phyloP scores from a whole-genome alignment of 345 rosid species.

The Salix caprea region DNA sequence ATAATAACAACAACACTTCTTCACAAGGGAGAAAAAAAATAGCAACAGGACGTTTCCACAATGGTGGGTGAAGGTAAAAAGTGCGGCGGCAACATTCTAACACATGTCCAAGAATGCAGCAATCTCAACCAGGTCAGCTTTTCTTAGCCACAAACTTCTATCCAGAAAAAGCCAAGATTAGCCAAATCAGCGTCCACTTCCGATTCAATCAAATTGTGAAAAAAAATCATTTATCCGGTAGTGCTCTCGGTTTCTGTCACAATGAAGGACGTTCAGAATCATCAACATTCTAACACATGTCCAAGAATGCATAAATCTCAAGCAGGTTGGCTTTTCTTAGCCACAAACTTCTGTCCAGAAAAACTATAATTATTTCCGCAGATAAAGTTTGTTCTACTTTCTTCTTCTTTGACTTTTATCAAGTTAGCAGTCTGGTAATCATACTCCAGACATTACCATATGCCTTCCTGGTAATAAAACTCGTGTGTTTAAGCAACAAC shows the following conservation, averaged over 20 bases:
- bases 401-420: no score
- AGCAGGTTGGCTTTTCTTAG: no score
- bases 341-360: no score
- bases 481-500: background rate
- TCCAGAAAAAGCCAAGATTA: background rate
- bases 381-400: no score
- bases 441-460: background rate
- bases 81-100: background rate
- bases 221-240: no score
- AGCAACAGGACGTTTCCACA: background rate
- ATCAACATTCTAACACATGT: no score
- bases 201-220: no score
- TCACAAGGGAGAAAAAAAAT: background rate
- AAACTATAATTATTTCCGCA: no score
- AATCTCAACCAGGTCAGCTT: background rate
- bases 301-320: no score
- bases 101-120: background rate
- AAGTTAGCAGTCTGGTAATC: no score
- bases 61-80: background rate
- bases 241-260: no score
- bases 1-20: background rate
- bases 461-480: background rate
- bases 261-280: no score
- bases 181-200: background rate
- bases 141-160: background rate